Percentiles rank a stretch among this genome's conserved stretches.
These are phyloP conservation scores for Colletotrichum tropicale DNA, from an alignment of 2,329 filamentous ascomycete genomes.

Conservation along the genomic window DNA sequence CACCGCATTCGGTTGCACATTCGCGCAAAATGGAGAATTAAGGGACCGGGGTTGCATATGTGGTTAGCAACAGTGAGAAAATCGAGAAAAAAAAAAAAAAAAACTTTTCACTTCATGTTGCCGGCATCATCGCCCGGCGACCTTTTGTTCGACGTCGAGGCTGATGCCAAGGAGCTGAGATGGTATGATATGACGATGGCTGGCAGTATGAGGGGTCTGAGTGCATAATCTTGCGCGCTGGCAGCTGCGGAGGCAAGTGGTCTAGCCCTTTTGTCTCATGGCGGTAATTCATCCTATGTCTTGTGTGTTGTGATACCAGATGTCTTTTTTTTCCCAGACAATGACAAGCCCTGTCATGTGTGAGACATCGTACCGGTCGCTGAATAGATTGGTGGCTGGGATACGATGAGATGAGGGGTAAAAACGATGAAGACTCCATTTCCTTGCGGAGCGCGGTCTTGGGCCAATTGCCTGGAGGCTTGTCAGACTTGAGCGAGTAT, in stretches of 20 bases:
- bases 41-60: neutral
- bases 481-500: neutral
- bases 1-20: neutral
- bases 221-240: neutral
- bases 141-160: neutral
- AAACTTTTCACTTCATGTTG: neutral
- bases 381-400: neutral
- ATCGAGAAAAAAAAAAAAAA: no score
- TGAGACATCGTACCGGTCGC: neutral
- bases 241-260: neutral
- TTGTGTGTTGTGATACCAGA: neutral
- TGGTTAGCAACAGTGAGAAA: neutral
- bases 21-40: neutral
- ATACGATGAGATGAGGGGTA: constrained; percentile 5
- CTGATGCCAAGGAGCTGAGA: constrained; percentile 1
- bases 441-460: neutral
- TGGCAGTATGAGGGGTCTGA: neutral
- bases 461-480: neutral
- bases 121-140: neutral
- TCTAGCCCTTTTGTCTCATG: neutral
- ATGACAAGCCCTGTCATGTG: neutral
- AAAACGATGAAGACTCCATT: neutral
- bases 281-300: neutral
- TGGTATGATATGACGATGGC: neutral
- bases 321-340: neutral